Percentiles rank a stretch among this genome's conserved stretches.
Evolutionary conservation across 306 rosid species (phyloP).

Genomic region (Dryas alaskensis): DNA sequence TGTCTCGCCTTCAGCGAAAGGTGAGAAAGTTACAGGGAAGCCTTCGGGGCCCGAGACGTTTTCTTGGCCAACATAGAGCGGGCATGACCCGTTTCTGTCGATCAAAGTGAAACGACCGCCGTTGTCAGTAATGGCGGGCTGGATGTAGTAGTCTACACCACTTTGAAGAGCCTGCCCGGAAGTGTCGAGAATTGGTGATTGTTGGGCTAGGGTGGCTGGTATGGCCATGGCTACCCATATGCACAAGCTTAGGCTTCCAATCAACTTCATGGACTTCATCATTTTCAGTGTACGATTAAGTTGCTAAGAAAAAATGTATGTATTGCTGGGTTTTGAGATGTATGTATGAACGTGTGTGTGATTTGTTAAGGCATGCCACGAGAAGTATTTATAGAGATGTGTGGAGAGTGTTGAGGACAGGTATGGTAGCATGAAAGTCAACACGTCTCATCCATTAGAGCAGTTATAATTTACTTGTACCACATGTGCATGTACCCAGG

Average conservation of each 20-base stretch:
- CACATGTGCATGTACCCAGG: too few relatives aligned
- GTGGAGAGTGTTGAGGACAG: too few relatives aligned
- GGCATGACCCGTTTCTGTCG: slow-evolving; percentile 30
- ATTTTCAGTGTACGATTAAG: too few relatives aligned
- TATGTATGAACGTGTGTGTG: too few relatives aligned
- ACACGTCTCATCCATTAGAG: background rate
- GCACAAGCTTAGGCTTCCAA: slow-evolving; percentile 20
- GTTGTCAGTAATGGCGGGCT: slow-evolving; percentile 51
- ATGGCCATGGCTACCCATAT: slow-evolving; percentile 31
- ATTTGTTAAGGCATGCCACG: too few relatives aligned
- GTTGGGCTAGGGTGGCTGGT: slow-evolving; percentile 26
- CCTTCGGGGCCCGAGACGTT: slow-evolving; percentile 31
- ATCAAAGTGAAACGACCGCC: slow-evolving; percentile 57
- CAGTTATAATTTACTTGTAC: background rate
- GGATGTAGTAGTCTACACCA: slow-evolving; percentile 51
- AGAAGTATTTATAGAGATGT: too few relatives aligned
- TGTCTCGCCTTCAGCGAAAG: slow-evolving; percentile 32
- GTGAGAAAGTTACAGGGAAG: slow-evolving; percentile 34
- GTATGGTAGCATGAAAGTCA: too few relatives aligned
- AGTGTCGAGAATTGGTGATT: slow-evolving; percentile 44
- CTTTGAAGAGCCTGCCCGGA: slow-evolving; percentile 36
- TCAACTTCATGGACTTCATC: slow-evolving; percentile 4
- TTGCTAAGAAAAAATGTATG: too few relatives aligned
- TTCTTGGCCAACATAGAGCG: slow-evolving; percentile 43
- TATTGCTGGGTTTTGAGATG: too few relatives aligned